Base-by-base conservation (phyloP, 225 moss, liverwort and hornwort genomes). In the Bryoerythrophyllum caledonicum region DNA sequence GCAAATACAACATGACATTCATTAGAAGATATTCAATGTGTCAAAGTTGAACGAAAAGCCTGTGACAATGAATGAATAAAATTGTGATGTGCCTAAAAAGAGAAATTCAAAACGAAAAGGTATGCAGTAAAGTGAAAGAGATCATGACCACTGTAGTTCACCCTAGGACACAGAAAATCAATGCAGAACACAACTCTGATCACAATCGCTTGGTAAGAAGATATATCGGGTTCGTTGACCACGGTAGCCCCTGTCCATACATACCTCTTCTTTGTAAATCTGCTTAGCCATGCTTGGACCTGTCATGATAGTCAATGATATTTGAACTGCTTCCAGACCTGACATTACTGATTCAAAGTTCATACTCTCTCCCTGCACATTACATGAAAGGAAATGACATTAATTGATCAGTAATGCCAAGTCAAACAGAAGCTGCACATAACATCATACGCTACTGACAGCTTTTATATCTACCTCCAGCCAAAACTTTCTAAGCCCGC, bases 241-340 rank as follows among this genome's bases (percentile, higher is more conserved):
- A 23, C 17, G 59, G 9, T 21, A 65, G 72, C 49, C 63, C 63
- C 28, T 51, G 63, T 53, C 8, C 26, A n/a, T 52, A 91, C 93
- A n/a, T 52, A 91, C 93, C 84, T 99, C 97, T 85, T 99, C 97
- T 81, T 91, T 94, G 60, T 91, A 94, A 11, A 99, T 86, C 86
- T 99, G 94, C 82, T 94, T 94, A 53, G 94, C 88, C 97, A 99
- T 99, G 65, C 83, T 82, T 78, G 87, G 68, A 65, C 81, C 85
- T 17, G 93, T 89, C 97, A 99, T 94, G 37, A 99, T 80, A 43
- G 83, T 83, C 74, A 99, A 79, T 70, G 91, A 91, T 81, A 86
- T 83, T 74, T 93, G 97, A 73, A 91, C 93, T 74, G 94, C 83
- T 82, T 99, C 97, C 67, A 99, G 85, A 15, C 91, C 97, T 37